These are phyloP conservation scores for Pyrenochaeta sp. DNA, from an alignment of 2,329 filamentous ascomycete species.

Conservation along the genomic window DNA sequence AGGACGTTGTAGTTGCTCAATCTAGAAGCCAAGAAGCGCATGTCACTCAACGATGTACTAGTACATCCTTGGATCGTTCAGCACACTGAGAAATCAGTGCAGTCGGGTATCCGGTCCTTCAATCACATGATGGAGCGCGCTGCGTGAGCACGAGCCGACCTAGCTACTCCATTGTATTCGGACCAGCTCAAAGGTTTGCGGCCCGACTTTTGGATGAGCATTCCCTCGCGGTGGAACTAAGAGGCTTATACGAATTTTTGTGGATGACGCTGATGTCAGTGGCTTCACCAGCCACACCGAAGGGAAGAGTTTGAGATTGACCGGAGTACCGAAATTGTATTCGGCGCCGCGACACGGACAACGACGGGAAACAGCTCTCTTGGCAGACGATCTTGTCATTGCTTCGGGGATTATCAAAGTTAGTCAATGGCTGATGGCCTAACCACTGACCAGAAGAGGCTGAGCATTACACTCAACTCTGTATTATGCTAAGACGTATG, in stretches of 20 bases:
- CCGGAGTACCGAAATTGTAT: no score
- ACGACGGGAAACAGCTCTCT: background rate
- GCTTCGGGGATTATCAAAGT: background rate
- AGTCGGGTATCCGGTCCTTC: constrained; percentile 8
- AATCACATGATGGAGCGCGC: constrained; percentile 4
- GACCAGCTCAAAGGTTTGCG: background rate
- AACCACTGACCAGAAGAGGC: no score
- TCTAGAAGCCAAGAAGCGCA: constrained; percentile 84
- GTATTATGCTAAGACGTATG: no score
- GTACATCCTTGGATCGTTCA: constrained; percentile 90
- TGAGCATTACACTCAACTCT: no score
- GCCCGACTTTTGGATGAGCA: background rate
- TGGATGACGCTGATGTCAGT: background rate
- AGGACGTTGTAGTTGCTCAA: constrained; percentile 24
- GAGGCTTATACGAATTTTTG: background rate
- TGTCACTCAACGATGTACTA: constrained; percentile 84
- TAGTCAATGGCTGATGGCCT: no score
- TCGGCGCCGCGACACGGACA: background rate
- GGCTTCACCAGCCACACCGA: no score
- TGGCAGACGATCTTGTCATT: background rate
- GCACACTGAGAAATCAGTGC: constrained; percentile 56
- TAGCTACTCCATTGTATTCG: background rate
- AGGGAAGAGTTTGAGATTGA: background rate
- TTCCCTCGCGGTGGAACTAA: background rate
- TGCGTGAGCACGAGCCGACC: background rate